Conservation (phyloP, 225 moss, liverwort and hornwort species). For the Straminergon stramineum region DNA sequence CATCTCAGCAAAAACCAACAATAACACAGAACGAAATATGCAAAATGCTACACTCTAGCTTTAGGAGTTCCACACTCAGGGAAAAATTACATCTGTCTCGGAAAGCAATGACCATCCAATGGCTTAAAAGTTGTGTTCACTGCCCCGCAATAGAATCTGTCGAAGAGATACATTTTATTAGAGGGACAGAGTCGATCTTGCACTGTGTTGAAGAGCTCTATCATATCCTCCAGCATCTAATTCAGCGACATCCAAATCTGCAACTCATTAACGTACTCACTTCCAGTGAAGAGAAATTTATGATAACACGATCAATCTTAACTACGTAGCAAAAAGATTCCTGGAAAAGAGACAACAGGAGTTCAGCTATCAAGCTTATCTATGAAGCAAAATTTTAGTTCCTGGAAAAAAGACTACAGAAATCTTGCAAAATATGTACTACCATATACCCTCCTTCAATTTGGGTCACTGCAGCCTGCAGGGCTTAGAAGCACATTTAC, state of each 20-base stretch:
- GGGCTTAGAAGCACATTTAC: not conserved
- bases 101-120: not conserved
- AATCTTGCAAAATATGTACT: not conserved
- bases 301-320: not conserved
- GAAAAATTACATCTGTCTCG: not conserved
- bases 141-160: not conserved
- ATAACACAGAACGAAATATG: not conserved
- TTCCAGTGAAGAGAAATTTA: not conserved
- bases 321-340: not conserved
- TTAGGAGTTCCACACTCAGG: too few species aligned
- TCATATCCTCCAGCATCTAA: too few species aligned
- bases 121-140: too few species aligned
- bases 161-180: too few species aligned
- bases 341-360: not conserved
- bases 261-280: not conserved
- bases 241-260: not conserved
- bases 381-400: too few species aligned
- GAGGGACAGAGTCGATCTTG: not conserved
- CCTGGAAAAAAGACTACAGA: not conserved
- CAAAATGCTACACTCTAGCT: not conserved
- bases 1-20: not conserved
- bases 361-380: not conserved
- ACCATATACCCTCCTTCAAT: not conserved
- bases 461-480: not conserved
- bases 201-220: not conserved